Evolutionary conservation across 352 stramenopile genomes (phyloP).

Genomic region (Blastocystis sp.): DNA sequence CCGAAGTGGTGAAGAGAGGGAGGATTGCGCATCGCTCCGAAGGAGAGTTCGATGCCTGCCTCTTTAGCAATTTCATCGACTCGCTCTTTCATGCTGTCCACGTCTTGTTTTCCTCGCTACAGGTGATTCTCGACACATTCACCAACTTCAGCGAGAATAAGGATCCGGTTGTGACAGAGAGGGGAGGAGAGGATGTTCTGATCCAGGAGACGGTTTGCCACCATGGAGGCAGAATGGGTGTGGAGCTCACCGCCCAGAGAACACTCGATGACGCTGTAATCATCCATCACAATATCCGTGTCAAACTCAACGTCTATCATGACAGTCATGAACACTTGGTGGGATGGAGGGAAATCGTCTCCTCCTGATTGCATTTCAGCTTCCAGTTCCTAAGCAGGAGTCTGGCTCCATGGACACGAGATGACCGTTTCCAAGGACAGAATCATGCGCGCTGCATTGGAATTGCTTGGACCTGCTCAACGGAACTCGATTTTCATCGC

Average conservation of each 20-base stretch:
- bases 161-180: not conserved
- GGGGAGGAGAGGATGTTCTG: not conserved
- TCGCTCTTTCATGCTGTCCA: not conserved
- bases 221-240: not conserved
- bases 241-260: not conserved
- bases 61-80: not conserved
- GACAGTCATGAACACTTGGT: not conserved
- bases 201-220: not conserved
- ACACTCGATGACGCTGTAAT: not conserved
- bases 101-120: not conserved
- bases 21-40: not conserved
- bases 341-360: not conserved
- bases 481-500: not conserved
- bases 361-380: too few relatives aligned
- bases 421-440: too few relatives aligned
- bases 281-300: not conserved
- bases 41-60: not conserved
- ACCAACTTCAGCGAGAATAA: not conserved
- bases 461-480: too few relatives aligned
- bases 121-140: not conserved
- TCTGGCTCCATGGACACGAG: too few relatives aligned
- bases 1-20: not conserved
- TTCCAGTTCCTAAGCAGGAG: too few relatives aligned
- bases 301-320: not conserved
- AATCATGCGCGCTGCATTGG: too few relatives aligned